phyloP scores from a whole-genome alignment of 805 yeast genomes.

The Monosporozyma unispora region DNA sequence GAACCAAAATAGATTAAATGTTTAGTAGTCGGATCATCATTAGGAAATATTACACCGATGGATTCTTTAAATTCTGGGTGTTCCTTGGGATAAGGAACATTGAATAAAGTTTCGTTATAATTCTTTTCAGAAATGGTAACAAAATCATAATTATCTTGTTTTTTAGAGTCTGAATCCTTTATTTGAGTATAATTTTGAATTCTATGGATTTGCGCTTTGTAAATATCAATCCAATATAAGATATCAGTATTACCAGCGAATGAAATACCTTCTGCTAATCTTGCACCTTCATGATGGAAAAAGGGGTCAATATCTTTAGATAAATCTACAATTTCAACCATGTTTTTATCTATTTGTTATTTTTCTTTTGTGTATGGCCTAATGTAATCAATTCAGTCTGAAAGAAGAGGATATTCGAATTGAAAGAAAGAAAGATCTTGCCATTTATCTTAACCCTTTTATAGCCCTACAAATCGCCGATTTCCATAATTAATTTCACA shows the following conservation, averaged over 20 bases:
- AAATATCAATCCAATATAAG: slow-evolving; percentile 36
- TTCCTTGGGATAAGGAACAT: slow-evolving; percentile 19
- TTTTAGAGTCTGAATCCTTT: slow-evolving; percentile 11
- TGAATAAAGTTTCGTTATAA: slow-evolving; percentile 12
- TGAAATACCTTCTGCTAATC: slow-evolving; percentile 60
- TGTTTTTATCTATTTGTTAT: slow-evolving; percentile 3
- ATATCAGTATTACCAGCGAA: slow-evolving; percentile 49
- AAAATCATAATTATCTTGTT: slow-evolving; percentile 24
- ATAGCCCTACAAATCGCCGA: too few species aligned
- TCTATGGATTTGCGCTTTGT: slow-evolving; percentile 31
- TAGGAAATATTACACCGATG: slow-evolving; percentile 62
- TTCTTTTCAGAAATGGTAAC: slow-evolving; percentile 1
- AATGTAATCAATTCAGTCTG: background rate
- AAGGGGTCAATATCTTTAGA: slow-evolving; percentile 11
- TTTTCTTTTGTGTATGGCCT: slow-evolving; percentile 19
- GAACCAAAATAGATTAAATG: slow-evolving; percentile 50
- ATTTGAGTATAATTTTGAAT: slow-evolving; percentile 7
- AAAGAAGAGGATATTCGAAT: too few species aligned
- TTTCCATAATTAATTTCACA: too few species aligned
- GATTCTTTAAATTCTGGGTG: slow-evolving; percentile 27
- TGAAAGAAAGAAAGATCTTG: too few species aligned
- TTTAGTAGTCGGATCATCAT: slow-evolving; percentile 30
- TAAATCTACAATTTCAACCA: slow-evolving; percentile 7
- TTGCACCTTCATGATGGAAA: slow-evolving; percentile 16
- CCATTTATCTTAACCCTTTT: too few species aligned